Evolutionary conservation across 1,284 basidiomycete genomes (phyloP), one percentile per base, ranked within the genome.

Genomic region (Trichosporon faecale): DNA sequence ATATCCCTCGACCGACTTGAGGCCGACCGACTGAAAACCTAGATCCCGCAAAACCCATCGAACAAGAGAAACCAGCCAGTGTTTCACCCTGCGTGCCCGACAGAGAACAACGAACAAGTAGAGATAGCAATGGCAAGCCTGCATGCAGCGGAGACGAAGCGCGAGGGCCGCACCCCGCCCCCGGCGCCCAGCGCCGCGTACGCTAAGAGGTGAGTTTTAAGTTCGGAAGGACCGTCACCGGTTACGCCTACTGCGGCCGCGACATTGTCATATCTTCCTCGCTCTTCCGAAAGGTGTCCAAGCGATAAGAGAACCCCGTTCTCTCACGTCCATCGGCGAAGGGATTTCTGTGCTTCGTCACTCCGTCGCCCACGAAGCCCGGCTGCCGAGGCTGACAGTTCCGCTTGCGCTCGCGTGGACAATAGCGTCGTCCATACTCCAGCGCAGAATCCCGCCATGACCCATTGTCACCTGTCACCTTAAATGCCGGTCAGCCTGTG

Each of bases 171-270:
- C 67, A 78, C 92, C 2, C 92, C 92, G 71, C 92, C 92, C 72
- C 92, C 92, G 66, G 92, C 92, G 25, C 92, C 92, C 68, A 94
- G 92, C 72, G 92, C 92, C 75, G 92, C 91, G 35, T 94, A 87
- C 83, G 91, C 92, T 60, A 93, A 93, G 87, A 88, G 92, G 92
- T 93, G 66, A 67, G 85, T 23, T 46, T 52, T 52, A 25, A 52
- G 49, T 25, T 80, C 64, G 18, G 29, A 40, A 33, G 33, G 55
- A 40, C 27, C 57, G 66, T 27, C 66, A 40, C 57, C 65, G 52
- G 27, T 61, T 31, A 31, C 29, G 18, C 27, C 27, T 61, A 16
- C 29, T 61, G 57, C 55, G 55, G 25, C 12, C 12, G 12, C 55
- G 27, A 31, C 55, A 60, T 52, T 37, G 33, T 35, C 35, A 37